phyloP scores from a whole-genome alignment of 1,284 basidiomycete genomes.

The Vanrija humicola region DNA sequence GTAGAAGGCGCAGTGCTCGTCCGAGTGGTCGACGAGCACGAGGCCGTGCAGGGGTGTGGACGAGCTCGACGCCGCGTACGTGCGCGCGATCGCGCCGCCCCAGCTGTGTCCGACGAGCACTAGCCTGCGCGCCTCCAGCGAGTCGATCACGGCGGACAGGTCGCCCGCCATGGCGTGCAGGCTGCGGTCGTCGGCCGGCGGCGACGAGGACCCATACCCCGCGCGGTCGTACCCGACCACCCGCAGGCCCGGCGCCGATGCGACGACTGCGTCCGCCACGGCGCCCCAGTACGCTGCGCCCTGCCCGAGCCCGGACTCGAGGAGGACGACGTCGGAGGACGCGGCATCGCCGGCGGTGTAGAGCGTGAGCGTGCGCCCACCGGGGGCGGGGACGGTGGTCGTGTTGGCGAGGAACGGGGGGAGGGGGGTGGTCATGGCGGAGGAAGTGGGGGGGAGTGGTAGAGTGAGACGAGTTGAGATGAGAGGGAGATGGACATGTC shows the following conservation, averaged over 20 bases:
- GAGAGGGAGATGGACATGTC: no score
- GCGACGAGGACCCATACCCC: neutral
- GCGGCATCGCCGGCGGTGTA: neutral
- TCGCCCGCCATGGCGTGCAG: conserved; percentile 2
- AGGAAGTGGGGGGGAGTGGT: no score
- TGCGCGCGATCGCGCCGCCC: conserved; percentile 3
- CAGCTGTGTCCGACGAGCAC: conserved; percentile 5
- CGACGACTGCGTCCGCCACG: neutral
- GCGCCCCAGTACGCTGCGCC: conserved; percentile 3
- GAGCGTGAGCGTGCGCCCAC: conserved; percentile 1
- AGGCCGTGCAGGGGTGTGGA: neutral
- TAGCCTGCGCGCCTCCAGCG: neutral
- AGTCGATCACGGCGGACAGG: neutral
- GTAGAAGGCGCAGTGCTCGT: conserved; percentile 5
- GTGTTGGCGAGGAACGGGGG: neutral
- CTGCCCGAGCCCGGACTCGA: conserved; percentile 1
- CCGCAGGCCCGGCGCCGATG: neutral
- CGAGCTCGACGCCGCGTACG: neutral
- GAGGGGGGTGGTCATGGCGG: no score
- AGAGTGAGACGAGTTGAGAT: no score
- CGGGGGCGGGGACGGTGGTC: neutral
- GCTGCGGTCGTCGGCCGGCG: neutral
- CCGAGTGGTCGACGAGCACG: conserved; percentile 2
- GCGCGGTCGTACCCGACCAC: conserved; percentile 6
- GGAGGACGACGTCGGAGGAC: conserved; percentile 1